Evolutionary conservation across 1,284 basidiomycete genomes (phyloP), one percentile per base, ranked within the genome.

Genomic region (Papiliotrema laurentii): DNA sequence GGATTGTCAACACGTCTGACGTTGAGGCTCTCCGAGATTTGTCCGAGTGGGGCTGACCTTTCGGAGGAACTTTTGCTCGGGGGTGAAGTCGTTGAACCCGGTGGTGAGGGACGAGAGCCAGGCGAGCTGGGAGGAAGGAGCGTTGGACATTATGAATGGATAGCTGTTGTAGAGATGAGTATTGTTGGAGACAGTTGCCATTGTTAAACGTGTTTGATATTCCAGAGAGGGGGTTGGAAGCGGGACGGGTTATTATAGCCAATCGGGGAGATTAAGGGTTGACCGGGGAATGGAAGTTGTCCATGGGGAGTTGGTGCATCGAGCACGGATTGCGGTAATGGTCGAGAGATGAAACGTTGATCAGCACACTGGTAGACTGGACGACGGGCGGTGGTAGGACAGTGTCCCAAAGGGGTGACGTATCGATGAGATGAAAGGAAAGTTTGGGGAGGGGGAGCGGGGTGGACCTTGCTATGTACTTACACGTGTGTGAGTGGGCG

Each of bases 81-180:
- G 82, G 33, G 81, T 63, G 54, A 73, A 66, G 80, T 59, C 86
- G 81, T 60, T 81, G 76, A 59, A 86, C 49, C 81, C 75, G 51
- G 89, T 85, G 75, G 80, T 84, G 66, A 96, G 79, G 57, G 81
- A 81, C 42, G 89, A 84, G 64, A 86, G 84, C 92, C 92, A 97
- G 74, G 91, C 85, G 69, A 96, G 82, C 72, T 91, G 89, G 56
- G 89, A 90, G 31, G 50, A 48, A 35, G 65, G 62, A 34, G 28
- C 27, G 27, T 5, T 31, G 36, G 24, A 28, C 26, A 35, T 39
- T 54, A 63, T 60, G 48, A 36, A 57, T 46, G 43, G 43, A 31
- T 45, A n/a, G 21, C 28, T 31, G 46, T 34, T 50, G 4, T 16
- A 18, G 19, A 21, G 44, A 21, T 46, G 44, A n/a, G 42, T 36